Evolutionary conservation across 2,329 filamentous ascomycete genomes (phyloP).

Genomic region (Stromatinia cepivora): DNA sequence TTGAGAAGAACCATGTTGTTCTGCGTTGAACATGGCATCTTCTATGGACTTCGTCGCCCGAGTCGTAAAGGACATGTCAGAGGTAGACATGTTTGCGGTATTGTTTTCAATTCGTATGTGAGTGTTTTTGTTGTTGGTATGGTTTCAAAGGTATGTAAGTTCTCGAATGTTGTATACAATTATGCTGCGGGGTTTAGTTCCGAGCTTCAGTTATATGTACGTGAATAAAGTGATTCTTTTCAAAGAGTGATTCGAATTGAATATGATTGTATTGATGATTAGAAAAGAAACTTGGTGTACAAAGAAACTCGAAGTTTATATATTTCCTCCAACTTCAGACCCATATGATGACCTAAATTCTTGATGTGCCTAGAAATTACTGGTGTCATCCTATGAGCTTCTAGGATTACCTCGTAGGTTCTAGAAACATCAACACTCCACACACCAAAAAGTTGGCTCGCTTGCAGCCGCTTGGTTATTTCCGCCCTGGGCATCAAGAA

Average conservation of each 20-base stretch:
- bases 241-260: slow-evolving; percentile 11
- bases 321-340: not conserved
- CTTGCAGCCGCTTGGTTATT: not conserved
- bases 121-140: slow-evolving; percentile 5
- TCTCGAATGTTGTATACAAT: not conserved
- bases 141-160: not conserved
- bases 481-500: not conserved
- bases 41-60: slow-evolving; percentile 85
- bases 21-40: slow-evolving; percentile 83
- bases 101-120: slow-evolving; percentile 31
- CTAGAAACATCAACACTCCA: slow-evolving; percentile 20
- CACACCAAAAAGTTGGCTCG: slow-evolving; percentile 10
- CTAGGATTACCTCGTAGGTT: slow-evolving; percentile 14
- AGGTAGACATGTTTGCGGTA: slow-evolving; percentile 58
- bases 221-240: not conserved
- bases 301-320: slow-evolving; percentile 13
- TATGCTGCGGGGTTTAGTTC: slow-evolving; percentile 15
- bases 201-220: slow-evolving; percentile 1
- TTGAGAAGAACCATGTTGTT: slow-evolving; percentile 89
- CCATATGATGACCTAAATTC: slow-evolving; percentile 18
- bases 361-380: slow-evolving; percentile 14
- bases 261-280: slow-evolving; percentile 2
- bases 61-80: slow-evolving; percentile 90
- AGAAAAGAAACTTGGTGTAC: not conserved
- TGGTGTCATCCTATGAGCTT: not conserved